phyloP scores from a whole-genome alignment of 1,284 basidiomycete species.

The Ustilago lituana region DNA sequence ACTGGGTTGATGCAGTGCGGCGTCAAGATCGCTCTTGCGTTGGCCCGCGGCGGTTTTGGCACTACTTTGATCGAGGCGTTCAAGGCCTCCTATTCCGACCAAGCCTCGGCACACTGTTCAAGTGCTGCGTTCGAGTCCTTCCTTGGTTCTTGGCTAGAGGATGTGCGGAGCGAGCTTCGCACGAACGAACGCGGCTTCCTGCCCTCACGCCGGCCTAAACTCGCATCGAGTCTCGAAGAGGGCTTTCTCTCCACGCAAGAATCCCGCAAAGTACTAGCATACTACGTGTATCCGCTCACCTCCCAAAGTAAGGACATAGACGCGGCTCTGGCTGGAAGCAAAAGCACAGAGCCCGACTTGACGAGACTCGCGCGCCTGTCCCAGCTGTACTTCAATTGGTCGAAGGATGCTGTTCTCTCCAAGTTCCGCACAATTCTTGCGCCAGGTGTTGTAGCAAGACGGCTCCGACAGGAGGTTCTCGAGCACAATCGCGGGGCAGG shows the following conservation, averaged over 20 bases:
- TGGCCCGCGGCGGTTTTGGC: constrained; percentile 69
- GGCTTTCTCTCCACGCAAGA: constrained; percentile 23
- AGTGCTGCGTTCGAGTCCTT: constrained; percentile 23
- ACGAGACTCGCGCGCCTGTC: constrained; percentile 7
- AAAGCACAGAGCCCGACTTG: constrained; percentile 13
- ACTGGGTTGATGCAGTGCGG: constrained; percentile 53
- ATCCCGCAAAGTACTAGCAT: constrained; percentile 34
- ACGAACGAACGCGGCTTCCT: constrained; percentile 46
- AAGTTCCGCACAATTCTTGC: constrained; percentile 32
- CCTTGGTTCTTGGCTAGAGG: constrained; percentile 37
- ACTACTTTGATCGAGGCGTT: constrained; percentile 73
- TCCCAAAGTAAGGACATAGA: constrained; percentile 5
- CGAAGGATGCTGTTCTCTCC: constrained; percentile 16
- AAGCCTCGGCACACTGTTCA: not conserved
- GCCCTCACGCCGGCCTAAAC: constrained; percentile 18
- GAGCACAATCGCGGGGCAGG: constrained; percentile 11
- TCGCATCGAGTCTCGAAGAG: constrained; percentile 37
- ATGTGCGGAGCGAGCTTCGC: constrained; percentile 45
- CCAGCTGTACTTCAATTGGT: constrained; percentile 36
- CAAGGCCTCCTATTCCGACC: constrained; percentile 20
- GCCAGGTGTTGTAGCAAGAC: constrained; percentile 21
- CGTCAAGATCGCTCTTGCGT: constrained; percentile 68
- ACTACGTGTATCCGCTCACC: constrained; percentile 41
- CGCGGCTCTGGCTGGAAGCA: not conserved
- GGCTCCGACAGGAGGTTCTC: constrained; percentile 29